These are phyloP conservation scores for Phaeosphaeriaceae sp. DNA, from an alignment of 2,329 filamentous ascomycete species.

Conservation along the genomic window DNA sequence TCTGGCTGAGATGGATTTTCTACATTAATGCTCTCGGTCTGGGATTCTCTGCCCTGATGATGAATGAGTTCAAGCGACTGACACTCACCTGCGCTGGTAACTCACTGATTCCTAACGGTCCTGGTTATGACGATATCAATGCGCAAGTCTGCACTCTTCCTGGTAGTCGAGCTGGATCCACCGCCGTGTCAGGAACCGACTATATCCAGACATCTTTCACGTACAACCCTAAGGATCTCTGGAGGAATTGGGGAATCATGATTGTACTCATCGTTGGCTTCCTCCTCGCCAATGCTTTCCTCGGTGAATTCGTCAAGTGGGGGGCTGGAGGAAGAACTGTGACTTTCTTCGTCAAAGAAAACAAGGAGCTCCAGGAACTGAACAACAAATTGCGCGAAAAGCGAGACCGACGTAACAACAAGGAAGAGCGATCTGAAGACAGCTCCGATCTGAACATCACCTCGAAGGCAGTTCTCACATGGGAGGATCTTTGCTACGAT, in stretches of 20 bases:
- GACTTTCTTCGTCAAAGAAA: constrained; percentile 76
- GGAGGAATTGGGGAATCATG: constrained; percentile 73
- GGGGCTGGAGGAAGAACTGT: constrained; percentile 82
- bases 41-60: constrained; percentile 79
- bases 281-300: constrained; percentile 72
- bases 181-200: constrained; percentile 67
- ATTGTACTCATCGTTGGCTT: constrained; percentile 78
- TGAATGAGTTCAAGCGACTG: constrained; percentile 80
- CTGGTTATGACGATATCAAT: constrained; percentile 72
- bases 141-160: constrained; percentile 83
- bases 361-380: constrained; percentile 69
- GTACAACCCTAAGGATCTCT: constrained; percentile 72
- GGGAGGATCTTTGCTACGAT: constrained; percentile 66
- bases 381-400: constrained; percentile 70
- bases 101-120: constrained; percentile 74
- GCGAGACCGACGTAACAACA: constrained; percentile 59
- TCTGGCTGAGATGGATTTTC: constrained; percentile 85
- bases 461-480: constrained; percentile 64
- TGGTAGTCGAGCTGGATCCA: constrained; percentile 72
- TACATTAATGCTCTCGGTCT: constrained; percentile 81
- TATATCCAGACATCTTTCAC: constrained; percentile 75
- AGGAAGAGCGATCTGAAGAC: constrained; percentile 50
- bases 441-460: constrained; percentile 58
- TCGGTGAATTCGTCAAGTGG: constrained; percentile 80
- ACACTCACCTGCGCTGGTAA: constrained; percentile 72